A percentile compares a stretch with the other conserved stretches of the same genome.
phyloP scores from a whole-genome alignment of 2,329 filamentous ascomycete species.

The Xylaria sp. region DNA sequence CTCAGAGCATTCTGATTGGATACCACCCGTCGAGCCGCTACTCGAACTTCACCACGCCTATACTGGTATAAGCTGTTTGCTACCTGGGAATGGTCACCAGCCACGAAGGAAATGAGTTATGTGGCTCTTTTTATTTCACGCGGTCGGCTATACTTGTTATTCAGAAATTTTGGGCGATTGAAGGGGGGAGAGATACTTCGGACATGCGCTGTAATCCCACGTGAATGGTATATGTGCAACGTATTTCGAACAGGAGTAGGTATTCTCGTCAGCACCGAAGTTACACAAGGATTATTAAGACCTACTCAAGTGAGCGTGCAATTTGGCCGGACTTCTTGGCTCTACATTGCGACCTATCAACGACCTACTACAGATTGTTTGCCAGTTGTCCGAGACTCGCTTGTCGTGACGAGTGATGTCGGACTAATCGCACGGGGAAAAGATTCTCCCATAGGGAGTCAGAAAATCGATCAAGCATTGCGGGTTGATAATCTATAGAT shows the following conservation, averaged over 20 bases:
- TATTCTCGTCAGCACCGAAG: background rate
- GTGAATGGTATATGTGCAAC: background rate
- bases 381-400: background rate
- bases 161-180: background rate
- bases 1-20: background rate
- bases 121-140: background rate
- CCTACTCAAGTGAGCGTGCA: background rate
- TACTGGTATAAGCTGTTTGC: background rate
- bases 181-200: background rate
- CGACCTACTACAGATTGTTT: background rate
- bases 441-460: no score
- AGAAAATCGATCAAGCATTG: background rate
- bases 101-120: background rate
- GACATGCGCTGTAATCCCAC: background rate
- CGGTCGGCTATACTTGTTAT: background rate
- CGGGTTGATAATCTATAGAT: background rate
- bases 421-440: no score
- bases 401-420: background rate
- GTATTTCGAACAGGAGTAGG: background rate
- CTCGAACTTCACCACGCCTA: background rate
- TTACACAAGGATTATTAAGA: background rate
- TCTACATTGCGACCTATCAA: background rate
- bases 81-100: background rate
- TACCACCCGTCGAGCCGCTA: background rate
- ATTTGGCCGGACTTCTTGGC: background rate